These are phyloP conservation scores for Naematelia aurantialba DNA, from an alignment of 768 basidiomycete genomes.

Conservation along the genomic window DNA sequence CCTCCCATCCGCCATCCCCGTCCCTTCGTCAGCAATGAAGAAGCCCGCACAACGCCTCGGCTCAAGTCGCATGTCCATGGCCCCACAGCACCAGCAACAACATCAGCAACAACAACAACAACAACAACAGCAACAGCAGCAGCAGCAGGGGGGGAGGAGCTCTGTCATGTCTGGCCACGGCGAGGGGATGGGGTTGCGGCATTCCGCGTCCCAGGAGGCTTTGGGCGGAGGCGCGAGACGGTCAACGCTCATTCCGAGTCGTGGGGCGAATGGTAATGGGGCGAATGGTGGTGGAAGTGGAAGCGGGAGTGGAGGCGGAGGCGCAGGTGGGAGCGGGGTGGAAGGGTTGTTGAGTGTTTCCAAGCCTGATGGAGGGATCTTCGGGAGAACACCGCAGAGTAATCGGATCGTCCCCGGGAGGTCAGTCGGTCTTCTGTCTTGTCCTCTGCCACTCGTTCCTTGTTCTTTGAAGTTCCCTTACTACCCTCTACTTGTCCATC, in stretches of 20 bases:
- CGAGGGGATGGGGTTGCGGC: not conserved
- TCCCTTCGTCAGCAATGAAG: conserved; percentile 68
- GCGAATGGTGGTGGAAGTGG: conserved; percentile 3
- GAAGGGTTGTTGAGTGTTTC: conserved; percentile 66
- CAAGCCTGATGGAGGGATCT: conserved; percentile 57
- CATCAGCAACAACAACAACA: conserved; percentile 3
- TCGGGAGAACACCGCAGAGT: conserved; percentile 66
- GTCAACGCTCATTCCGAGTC: conserved; percentile 51
- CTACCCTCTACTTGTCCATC: too few species aligned
- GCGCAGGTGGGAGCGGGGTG: too few species aligned
- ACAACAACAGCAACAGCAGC: conserved; percentile 17
- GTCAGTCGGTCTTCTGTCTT: conserved; percentile 52
- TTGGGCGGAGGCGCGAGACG: conserved; percentile 6
- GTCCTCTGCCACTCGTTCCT: too few species aligned
- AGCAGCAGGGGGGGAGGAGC: not conserved
- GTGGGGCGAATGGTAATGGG: conserved; percentile 53
- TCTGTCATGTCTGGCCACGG: not conserved
- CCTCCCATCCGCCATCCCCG: conserved; percentile 61
- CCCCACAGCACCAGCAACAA: conserved; percentile 14
- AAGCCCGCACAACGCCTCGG: conserved; percentile 51
- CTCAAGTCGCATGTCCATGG: conserved; percentile 50
- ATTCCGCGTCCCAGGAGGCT: conserved; percentile 55
- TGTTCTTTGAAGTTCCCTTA: too few species aligned
- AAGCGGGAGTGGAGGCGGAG: conserved; percentile 1
- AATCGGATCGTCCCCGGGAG: conserved; percentile 52